Conservation (phyloP, 2,329 filamentous ascomycete genomes). For the Pyricularia sp. region DNA sequence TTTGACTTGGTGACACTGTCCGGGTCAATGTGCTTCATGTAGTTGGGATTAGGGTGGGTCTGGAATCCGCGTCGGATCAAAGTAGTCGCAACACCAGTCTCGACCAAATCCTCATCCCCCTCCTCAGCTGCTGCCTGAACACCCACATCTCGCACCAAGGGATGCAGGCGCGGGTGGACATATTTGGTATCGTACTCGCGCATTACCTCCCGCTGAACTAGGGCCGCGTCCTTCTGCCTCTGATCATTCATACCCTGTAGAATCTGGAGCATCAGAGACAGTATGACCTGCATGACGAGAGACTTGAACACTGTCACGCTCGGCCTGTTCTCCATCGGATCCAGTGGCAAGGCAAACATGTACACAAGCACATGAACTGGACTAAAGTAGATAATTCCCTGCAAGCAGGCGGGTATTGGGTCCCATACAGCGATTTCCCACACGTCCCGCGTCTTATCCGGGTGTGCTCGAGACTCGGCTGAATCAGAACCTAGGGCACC, state of each 20-base stretch:
- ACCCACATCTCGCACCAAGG: slow-evolving; percentile 65
- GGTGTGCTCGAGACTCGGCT: slow-evolving; percentile 76
- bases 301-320: slow-evolving; percentile 81
- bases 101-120: slow-evolving; percentile 33
- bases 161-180: slow-evolving; percentile 82
- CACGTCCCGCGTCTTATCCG: slow-evolving; percentile 73
- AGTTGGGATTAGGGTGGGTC: slow-evolving; percentile 76
- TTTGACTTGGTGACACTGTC: slow-evolving; percentile 33
- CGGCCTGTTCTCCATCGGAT: slow-evolving; percentile 65
- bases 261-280: slow-evolving; percentile 69
- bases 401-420: slow-evolving; percentile 72
- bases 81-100: slow-evolving; percentile 44
- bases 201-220: slow-evolving; percentile 87
- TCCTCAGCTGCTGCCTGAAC: slow-evolving; percentile 58
- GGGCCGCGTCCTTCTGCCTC: slow-evolving; percentile 72
- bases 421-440: slow-evolving; percentile 96
- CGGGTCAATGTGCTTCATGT: slow-evolving; percentile 62
- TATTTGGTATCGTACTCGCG: slow-evolving; percentile 95
- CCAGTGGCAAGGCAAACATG: slow-evolving; percentile 75
- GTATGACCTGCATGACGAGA: slow-evolving; percentile 61
- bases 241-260: slow-evolving; percentile 69
- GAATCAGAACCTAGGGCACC: slow-evolving; percentile 57
- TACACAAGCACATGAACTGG: slow-evolving; percentile 90
- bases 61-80: slow-evolving; percentile 67
- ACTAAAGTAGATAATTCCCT: slow-evolving; percentile 83